phyloP scores from a whole-genome alignment of 352 stramenopile species.

The Pythium guiyangense region DNA sequence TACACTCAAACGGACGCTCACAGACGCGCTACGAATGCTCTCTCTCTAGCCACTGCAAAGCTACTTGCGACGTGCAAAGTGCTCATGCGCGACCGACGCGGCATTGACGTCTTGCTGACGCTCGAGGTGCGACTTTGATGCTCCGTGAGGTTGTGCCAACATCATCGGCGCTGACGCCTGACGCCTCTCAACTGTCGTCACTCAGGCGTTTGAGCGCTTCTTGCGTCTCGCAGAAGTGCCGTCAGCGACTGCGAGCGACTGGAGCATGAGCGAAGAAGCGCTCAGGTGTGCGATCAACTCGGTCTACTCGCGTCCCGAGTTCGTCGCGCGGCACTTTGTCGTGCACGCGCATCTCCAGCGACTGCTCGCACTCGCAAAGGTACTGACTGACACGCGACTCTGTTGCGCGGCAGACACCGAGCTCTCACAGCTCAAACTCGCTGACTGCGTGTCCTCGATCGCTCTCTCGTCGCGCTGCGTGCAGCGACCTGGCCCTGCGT shows the following conservation, averaged over 20 bases:
- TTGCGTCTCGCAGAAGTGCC: conserved; percentile 19
- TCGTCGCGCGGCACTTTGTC: conserved; percentile 32
- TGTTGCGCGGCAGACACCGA: neutral
- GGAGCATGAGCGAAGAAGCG: conserved; percentile 36
- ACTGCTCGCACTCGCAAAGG: conserved; percentile 25
- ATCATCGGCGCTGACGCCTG: neutral
- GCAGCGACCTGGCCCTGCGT: conserved; percentile 17
- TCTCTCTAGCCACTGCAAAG: conserved; percentile 6
- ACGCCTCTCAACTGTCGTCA: neutral
- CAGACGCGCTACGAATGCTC: neutral
- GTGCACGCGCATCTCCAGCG: conserved; percentile 17
- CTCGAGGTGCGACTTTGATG: conserved; percentile 32
- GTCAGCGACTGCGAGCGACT: conserved; percentile 5
- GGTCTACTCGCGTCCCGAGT: conserved; percentile 52
- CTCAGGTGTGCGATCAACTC: conserved; percentile 73
- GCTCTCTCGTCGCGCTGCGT: neutral
- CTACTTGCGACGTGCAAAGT: conserved; percentile 45
- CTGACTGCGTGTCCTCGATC: no score
- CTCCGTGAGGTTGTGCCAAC: neutral
- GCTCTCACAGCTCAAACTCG: neutral
- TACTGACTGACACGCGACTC: neutral
- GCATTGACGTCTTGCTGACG: conserved; percentile 51
- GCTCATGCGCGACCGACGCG: conserved; percentile 63
- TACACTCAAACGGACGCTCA: neutral
- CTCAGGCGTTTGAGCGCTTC: conserved; percentile 34